These are phyloP conservation scores for Leccinum incarnatum DNA, from an alignment of 768 basidiomycete genomes.

Conservation along the genomic window DNA sequence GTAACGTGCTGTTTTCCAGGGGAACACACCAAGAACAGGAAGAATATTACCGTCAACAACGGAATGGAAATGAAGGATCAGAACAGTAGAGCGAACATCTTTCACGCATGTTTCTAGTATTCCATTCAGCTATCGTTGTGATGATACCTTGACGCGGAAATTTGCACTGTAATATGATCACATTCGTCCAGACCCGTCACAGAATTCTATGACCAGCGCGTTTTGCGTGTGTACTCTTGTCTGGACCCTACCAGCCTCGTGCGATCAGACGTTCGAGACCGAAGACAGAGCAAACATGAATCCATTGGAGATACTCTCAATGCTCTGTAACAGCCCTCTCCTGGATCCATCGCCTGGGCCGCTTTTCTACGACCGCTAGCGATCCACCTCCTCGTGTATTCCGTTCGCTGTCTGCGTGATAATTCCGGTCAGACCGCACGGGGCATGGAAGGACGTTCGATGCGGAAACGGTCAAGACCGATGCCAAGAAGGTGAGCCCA, in stretches of 20 bases:
- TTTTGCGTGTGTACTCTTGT: constrained; percentile 6
- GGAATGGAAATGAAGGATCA: constrained; percentile 17
- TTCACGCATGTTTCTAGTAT: constrained; percentile 9
- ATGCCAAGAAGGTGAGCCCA: constrained; percentile 73
- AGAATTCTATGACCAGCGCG: constrained; percentile 20
- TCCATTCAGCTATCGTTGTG: constrained; percentile 8
- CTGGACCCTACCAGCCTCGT: not conserved
- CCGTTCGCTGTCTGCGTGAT: constrained; percentile 55
- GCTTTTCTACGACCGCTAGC: constrained; percentile 53
- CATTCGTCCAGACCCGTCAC: constrained; percentile 18
- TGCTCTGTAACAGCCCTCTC: constrained; percentile 43
- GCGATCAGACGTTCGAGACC: not conserved
- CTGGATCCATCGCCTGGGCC: constrained; percentile 79
- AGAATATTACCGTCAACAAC: constrained; percentile 48
- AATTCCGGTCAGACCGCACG: constrained; percentile 54
- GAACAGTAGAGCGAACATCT: constrained; percentile 15
- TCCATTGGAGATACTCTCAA: constrained; percentile 6
- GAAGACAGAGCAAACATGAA: constrained; percentile 1
- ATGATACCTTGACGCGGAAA: constrained; percentile 27
- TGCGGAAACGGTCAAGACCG: constrained; percentile 76
- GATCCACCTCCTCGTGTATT: constrained; percentile 23
- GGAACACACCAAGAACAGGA: constrained; percentile 64
- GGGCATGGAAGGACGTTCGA: constrained; percentile 81
- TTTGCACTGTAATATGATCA: constrained; percentile 31
- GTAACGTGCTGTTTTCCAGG: constrained; percentile 34